Conservation (phyloP, 2,329 filamentous ascomycete genomes). For the Didymella segeticola region DNA sequence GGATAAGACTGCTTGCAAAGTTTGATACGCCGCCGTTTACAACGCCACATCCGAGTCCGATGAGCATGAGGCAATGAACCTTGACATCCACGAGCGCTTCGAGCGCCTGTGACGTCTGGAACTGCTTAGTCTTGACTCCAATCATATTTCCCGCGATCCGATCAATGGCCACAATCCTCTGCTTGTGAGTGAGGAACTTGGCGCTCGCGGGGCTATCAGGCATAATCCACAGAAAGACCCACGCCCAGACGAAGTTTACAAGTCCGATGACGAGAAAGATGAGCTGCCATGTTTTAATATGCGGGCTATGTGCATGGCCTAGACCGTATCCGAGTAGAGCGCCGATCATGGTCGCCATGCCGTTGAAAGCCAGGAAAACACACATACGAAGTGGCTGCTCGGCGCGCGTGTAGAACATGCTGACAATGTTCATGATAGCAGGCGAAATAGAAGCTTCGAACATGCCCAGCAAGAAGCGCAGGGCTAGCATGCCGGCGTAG, state of each 20-base stretch:
- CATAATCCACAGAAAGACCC: conserved; percentile 46
- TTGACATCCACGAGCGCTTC: conserved; percentile 52
- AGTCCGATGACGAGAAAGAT: conserved; percentile 49
- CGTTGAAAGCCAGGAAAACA: conserved; percentile 51
- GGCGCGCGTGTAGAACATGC: conserved; percentile 46
- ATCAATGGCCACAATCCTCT: conserved; percentile 50
- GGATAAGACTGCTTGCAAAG: conserved; percentile 56
- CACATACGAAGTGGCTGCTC: conserved; percentile 55
- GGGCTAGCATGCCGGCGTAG: conserved; percentile 44
- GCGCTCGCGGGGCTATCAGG: conserved; percentile 48
- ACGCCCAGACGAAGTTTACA: conserved; percentile 46
- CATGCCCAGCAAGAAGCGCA: conserved; percentile 47
- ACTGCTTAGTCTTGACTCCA: conserved; percentile 51
- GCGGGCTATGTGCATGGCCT: conserved; percentile 35
- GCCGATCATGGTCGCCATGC: conserved; percentile 48
- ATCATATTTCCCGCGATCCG: conserved; percentile 52
- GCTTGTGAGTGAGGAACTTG: conserved; percentile 48
- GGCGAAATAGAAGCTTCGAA: conserved; percentile 47
- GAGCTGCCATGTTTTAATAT: conserved; percentile 45
- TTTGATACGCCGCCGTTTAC: conserved; percentile 61
- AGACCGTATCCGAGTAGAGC: conserved; percentile 47
- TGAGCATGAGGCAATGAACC: conserved; percentile 50
- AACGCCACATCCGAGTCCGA: conserved; percentile 55
- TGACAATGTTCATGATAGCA: conserved; percentile 49
- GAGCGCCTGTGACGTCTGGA: conserved; percentile 46